phyloP scores from a whole-genome alignment of 2,329 filamentous ascomycete species.

The Colletotrichum spinosum region DNA sequence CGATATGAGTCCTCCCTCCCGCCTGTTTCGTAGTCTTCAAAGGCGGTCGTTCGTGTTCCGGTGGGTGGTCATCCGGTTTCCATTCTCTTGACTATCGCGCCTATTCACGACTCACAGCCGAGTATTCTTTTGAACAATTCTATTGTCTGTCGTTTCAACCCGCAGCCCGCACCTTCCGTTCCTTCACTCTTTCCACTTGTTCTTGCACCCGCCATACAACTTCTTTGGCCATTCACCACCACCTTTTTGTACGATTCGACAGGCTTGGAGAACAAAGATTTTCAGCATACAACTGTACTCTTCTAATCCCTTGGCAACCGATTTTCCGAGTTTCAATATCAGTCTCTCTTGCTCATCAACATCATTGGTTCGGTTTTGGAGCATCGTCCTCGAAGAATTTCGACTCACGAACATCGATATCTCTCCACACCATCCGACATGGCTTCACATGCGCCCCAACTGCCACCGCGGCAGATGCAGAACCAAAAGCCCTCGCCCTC shows the following conservation, averaged over 20 bases:
- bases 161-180: neutral
- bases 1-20: constrained; percentile 20
- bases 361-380: neutral
- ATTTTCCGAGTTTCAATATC: neutral
- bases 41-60: constrained; percentile 17
- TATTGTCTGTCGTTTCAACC: constrained; percentile 17
- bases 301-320: neutral
- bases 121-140: constrained; percentile 17
- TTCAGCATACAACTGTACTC: neutral
- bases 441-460: constrained; percentile 10
- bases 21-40: constrained; percentile 31
- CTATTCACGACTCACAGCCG: constrained; percentile 28
- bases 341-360: neutral
- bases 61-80: constrained; percentile 31
- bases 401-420: neutral
- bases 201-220: constrained; percentile 12
- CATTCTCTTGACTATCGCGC: constrained; percentile 24
- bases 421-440: constrained; percentile 11
- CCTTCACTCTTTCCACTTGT: constrained; percentile 17
- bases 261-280: constrained; percentile 15
- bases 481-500: constrained; percentile 15
- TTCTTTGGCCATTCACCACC: constrained; percentile 5
- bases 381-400: neutral
- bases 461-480: constrained; percentile 6
- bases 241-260: constrained; percentile 16